Conservation (phyloP, 2,329 filamentous ascomycete genomes). For the Trichoderma sp. region DNA sequence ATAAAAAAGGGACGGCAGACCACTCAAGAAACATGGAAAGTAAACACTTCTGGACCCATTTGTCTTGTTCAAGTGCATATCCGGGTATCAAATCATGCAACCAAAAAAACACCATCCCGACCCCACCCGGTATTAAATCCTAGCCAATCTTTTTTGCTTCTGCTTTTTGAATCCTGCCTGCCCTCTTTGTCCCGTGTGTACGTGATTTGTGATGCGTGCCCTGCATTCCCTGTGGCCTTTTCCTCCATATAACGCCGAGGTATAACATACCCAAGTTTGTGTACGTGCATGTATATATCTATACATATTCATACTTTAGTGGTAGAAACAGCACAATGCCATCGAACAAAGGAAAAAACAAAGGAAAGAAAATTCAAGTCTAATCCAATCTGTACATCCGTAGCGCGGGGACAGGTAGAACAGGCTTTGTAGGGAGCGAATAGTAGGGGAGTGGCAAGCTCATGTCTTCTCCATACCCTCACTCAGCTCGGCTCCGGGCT, state of each 20-base stretch:
- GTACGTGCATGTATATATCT: background rate
- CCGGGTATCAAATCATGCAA: conserved; percentile 23
- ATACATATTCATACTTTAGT: conserved; percentile 23
- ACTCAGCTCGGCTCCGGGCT: background rate
- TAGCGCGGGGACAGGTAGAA: background rate
- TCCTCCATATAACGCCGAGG: conserved; percentile 10
- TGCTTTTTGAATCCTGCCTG: conserved; percentile 14
- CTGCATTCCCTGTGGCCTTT: conserved; percentile 2
- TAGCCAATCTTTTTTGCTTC: conserved; percentile 11
- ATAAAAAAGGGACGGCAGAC: conserved; percentile 10
- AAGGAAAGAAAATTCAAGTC: conserved; percentile 6
- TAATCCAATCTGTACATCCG: background rate
- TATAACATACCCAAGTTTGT: conserved; percentile 1
- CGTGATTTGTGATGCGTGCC: conserved; percentile 18
- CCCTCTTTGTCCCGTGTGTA: conserved; percentile 12
- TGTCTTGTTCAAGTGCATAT: conserved; percentile 19
- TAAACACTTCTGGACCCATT: conserved; percentile 10
- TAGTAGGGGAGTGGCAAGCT: conserved; percentile 20
- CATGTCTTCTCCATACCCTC: background rate
- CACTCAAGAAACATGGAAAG: conserved; percentile 4
- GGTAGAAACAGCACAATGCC: conserved; percentile 22
- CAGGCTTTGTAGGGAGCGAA: conserved; percentile 17
- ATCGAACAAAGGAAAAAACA: conserved; percentile 17
- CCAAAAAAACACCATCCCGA: conserved; percentile 16
- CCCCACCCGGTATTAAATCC: background rate